phyloP scores from a whole-genome alignment of 352 stramenopile genomes.

The Phytophthora sojae region DNA sequence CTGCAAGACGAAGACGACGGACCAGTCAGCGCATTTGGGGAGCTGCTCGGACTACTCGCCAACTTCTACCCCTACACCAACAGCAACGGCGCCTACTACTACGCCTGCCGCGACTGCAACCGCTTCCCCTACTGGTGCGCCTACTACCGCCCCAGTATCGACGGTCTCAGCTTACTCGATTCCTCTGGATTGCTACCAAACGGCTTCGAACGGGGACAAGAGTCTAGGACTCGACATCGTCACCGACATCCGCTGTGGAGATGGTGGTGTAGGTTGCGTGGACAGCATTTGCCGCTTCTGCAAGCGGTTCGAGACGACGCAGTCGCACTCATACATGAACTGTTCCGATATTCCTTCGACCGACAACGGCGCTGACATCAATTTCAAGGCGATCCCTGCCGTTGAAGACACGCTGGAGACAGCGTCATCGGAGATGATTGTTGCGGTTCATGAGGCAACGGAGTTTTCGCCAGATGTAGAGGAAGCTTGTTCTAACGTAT shows the following conservation, averaged over 20 bases:
- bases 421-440: conserved; percentile 3
- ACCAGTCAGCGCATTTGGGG: conserved; percentile 32
- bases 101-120: neutral
- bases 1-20: conserved; percentile 34
- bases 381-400: conserved; percentile 26
- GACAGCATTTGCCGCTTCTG: conserved; percentile 39
- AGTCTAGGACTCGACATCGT: conserved; percentile 34
- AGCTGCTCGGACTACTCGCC: conserved; percentile 24
- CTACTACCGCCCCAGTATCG: conserved; percentile 13
- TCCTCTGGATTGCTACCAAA: conserved; percentile 30
- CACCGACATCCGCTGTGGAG: conserved; percentile 41
- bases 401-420: conserved; percentile 19
- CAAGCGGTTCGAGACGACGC: conserved; percentile 33
- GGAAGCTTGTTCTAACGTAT: conserved; percentile 21
- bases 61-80: neutral
- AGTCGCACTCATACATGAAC: conserved; percentile 32
- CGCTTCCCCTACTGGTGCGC: conserved; percentile 1
- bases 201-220: conserved; percentile 30
- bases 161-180: conserved; percentile 27
- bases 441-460: conserved; percentile 14
- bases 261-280: conserved; percentile 42
- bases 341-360: conserved; percentile 29
- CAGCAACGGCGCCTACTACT: conserved; percentile 5
- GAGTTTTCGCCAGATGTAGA: conserved; percentile 2
- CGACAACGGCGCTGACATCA: conserved; percentile 34